A percentile compares a stretch with the other conserved stretches of the same genome.
phyloP scores from a whole-genome alignment of 2,329 filamentous ascomycete species.

The Aureobasidium pullulans region DNA sequence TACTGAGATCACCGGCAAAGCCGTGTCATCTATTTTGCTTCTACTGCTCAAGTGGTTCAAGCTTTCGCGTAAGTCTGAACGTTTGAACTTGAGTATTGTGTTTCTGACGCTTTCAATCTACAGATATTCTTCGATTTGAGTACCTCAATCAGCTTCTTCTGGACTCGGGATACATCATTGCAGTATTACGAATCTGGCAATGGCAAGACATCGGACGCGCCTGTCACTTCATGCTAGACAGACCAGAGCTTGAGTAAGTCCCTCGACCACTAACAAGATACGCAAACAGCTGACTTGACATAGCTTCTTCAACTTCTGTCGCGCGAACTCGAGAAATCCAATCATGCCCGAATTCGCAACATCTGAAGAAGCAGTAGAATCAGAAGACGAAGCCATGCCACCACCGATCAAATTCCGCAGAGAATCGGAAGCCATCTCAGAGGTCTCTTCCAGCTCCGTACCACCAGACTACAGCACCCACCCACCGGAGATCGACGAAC shows the following conservation, averaged over 20 bases:
- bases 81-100: neutral
- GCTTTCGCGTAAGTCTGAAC: conserved; percentile 65
- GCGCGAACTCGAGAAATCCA: conserved; percentile 53
- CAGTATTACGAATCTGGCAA: conserved; percentile 88
- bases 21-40: conserved; percentile 80
- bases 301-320: conserved; percentile 90
- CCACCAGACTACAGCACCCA: conserved; percentile 25
- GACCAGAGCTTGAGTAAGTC: conserved; percentile 67
- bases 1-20: conserved; percentile 84
- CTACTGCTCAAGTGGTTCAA: conserved; percentile 96
- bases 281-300: neutral
- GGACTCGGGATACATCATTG: conserved; percentile 88
- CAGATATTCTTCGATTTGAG: conserved; percentile 91
- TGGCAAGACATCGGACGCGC: conserved; percentile 89
- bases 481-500: conserved; percentile 66
- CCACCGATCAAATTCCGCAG: conserved; percentile 59
- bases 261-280: conserved; percentile 15
- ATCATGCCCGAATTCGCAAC: conserved; percentile 6
- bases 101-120: neutral
- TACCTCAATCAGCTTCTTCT: conserved; percentile 88
- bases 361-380: conserved; percentile 29
- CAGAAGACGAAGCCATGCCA: conserved; percentile 70
- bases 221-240: conserved; percentile 77
- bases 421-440: conserved; percentile 22
- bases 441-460: conserved; percentile 30